These are phyloP conservation scores for Geranium rotundifolium DNA, from an alignment of 345 rosid genomes.

Conservation along the genomic window DNA sequence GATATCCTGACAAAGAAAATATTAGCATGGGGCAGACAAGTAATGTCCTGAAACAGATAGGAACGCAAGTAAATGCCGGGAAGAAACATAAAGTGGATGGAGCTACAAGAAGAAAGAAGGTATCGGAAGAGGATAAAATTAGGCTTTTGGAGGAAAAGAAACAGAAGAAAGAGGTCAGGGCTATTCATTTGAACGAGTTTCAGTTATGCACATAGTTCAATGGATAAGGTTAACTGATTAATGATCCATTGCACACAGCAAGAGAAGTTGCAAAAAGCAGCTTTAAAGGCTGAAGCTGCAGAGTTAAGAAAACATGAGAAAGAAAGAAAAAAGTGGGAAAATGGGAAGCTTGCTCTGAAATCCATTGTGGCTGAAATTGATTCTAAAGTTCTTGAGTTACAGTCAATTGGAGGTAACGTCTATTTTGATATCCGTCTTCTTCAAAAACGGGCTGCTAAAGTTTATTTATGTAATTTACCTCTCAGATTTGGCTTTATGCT, in stretches of 20 bases:
- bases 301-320: constrained; percentile 61
- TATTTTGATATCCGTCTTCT: constrained; percentile 1
- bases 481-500: constrained; percentile 8
- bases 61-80: constrained; percentile 12
- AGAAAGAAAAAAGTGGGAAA: constrained; percentile 78
- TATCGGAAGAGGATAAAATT: constrained; percentile 42
- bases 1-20: constrained; percentile 45
- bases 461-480: constrained; percentile 8
- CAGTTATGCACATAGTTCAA: neutral
- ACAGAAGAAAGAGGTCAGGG: constrained; percentile 55
- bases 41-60: constrained; percentile 13
- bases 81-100: constrained; percentile 23
- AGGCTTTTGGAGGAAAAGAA: constrained; percentile 61
- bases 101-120: constrained; percentile 31
- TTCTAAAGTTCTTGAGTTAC: constrained; percentile 67
- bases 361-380: constrained; percentile 79
- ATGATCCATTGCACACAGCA: constrained; percentile 39
- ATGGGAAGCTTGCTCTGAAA: constrained; percentile 74
- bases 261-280: constrained; percentile 71
- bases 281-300: constrained; percentile 75
- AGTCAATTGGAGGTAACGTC: constrained; percentile 64
- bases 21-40: constrained; percentile 27
- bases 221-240: neutral
- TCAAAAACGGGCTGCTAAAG: constrained; percentile 3
- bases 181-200: neutral